A percentile compares a stretch with the other conserved stretches of the same genome.
These are phyloP conservation scores for Crucihimalaya himalaica DNA, from an alignment of 345 rosid genomes.

Conservation along the genomic window DNA sequence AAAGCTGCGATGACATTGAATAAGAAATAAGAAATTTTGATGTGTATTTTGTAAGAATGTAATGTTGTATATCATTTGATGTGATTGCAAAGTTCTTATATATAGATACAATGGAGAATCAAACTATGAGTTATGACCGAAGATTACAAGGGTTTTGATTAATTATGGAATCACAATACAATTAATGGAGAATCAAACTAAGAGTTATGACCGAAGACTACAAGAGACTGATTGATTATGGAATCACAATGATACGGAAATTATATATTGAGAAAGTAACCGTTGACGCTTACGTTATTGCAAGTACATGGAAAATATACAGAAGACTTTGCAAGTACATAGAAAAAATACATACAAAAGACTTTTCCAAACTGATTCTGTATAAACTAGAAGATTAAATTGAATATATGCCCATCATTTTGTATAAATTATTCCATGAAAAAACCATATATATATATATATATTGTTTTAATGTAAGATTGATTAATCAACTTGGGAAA, in stretches of 20 bases:
- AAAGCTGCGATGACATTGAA: conserved; percentile 4
- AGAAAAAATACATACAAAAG: too few relatives aligned
- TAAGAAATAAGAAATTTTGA: neutral
- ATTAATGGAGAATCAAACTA: neutral
- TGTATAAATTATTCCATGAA: neutral
- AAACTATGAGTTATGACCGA: neutral
- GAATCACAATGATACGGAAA: neutral
- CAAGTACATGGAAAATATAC: neutral
- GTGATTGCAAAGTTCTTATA: neutral
- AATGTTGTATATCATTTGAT: neutral
- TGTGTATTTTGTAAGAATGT: neutral
- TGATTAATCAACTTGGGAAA: too few relatives aligned
- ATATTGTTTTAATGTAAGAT: too few relatives aligned
- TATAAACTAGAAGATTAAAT: neutral
- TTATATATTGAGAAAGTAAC: too few relatives aligned
- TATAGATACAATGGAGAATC: neutral
- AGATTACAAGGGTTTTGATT: neutral
- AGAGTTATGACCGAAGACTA: neutral
- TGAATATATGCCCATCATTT: neutral
- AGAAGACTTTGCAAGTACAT: neutral
- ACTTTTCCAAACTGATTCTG: neutral
- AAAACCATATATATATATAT: too few relatives aligned
- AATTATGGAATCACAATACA: too few relatives aligned
- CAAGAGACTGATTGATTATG: neutral
- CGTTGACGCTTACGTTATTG: neutral